A percentile compares a stretch with the other conserved stretches of the same genome.
Conservation (phyloP, 495 filamentous ascomycete genomes). For the Aspergillus carlsbadensis region DNA sequence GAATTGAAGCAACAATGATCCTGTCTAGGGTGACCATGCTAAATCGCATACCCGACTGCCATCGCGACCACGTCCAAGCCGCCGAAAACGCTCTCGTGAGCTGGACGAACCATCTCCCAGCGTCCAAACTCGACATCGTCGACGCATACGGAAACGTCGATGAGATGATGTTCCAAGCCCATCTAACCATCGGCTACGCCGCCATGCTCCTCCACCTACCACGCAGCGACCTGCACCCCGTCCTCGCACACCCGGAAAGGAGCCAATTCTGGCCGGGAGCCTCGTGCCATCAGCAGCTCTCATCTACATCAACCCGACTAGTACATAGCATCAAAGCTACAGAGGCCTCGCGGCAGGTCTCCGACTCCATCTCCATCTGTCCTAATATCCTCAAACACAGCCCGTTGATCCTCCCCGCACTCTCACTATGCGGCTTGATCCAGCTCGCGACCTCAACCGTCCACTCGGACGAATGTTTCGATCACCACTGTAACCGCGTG, state of each 20-base stretch:
- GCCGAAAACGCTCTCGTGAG: slow-evolving; percentile 46
- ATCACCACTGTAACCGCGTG: slow-evolving; percentile 44
- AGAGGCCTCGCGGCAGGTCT: slow-evolving; percentile 40
- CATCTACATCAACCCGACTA: slow-evolving; percentile 36
- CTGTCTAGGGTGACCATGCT: slow-evolving; percentile 37
- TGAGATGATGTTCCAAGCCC: slow-evolving; percentile 48
- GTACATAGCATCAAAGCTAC: slow-evolving; percentile 46
- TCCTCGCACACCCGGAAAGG: slow-evolving; percentile 22
- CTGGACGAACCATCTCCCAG: slow-evolving; percentile 44
- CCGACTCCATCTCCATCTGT: slow-evolving; percentile 38
- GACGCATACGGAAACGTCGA: slow-evolving; percentile 45
- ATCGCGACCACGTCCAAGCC: slow-evolving; percentile 43
- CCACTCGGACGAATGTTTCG: slow-evolving; percentile 40
- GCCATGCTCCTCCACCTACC: slow-evolving; percentile 44
- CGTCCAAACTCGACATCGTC: slow-evolving; percentile 42
- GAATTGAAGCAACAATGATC: slow-evolving; percentile 41
- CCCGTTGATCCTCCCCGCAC: slow-evolving; percentile 33
- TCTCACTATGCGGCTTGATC: slow-evolving; percentile 39
- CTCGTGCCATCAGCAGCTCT: slow-evolving; percentile 27
- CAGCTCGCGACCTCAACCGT: slow-evolving; percentile 37
- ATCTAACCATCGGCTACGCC: slow-evolving; percentile 40
- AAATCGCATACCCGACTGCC: slow-evolving; percentile 33
- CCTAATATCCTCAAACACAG: slow-evolving; percentile 39
- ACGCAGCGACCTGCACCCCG: slow-evolving; percentile 37
- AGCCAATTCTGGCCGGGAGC: slow-evolving; percentile 27